Conservation (phyloP, 192 early-diverging fungal species). For the Backusella westeae region DNA sequence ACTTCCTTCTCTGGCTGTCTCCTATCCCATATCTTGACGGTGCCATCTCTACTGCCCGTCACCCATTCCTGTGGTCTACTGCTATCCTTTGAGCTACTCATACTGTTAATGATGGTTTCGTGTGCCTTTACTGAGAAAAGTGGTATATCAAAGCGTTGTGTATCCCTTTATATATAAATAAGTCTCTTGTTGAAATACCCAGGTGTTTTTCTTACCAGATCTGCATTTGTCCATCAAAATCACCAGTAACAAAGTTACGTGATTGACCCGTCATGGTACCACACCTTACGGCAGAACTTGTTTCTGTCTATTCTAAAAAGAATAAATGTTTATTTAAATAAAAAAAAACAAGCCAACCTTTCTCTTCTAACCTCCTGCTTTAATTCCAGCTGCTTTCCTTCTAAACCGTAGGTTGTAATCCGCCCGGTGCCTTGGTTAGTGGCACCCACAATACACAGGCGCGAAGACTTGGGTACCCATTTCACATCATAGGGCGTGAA, state of each 20-base stretch:
- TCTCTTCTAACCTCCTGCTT: constrained; percentile 37
- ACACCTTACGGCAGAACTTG: constrained; percentile 52
- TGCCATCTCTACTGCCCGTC: constrained; percentile 67
- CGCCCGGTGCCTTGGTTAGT: constrained; percentile 55
- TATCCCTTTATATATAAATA: constrained; percentile 47
- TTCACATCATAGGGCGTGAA: constrained; percentile 59
- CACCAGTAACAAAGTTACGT: constrained; percentile 67
- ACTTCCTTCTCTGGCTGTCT: constrained; percentile 62
- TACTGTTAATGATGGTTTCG: constrained; percentile 64
- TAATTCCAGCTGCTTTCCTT: constrained; percentile 44
- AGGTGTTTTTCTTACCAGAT: constrained; percentile 33
- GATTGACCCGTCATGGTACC: constrained; percentile 40
- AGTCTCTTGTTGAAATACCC: background rate
- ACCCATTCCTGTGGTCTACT: constrained; percentile 61
- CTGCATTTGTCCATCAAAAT: constrained; percentile 61
- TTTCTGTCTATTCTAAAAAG: constrained; percentile 38
- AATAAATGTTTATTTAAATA: background rate
- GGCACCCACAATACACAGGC: constrained; percentile 64
- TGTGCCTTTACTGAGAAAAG: constrained; percentile 58
- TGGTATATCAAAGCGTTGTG: constrained; percentile 56
- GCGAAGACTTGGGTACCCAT: constrained; percentile 66
- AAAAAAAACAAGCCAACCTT: background rate
- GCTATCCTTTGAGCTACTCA: constrained; percentile 58
- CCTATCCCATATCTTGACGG: constrained; percentile 73
- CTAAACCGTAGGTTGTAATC: constrained; percentile 56